Conservation (phyloP, 495 filamentous ascomycete genomes). For the Talaromyces liani region DNA sequence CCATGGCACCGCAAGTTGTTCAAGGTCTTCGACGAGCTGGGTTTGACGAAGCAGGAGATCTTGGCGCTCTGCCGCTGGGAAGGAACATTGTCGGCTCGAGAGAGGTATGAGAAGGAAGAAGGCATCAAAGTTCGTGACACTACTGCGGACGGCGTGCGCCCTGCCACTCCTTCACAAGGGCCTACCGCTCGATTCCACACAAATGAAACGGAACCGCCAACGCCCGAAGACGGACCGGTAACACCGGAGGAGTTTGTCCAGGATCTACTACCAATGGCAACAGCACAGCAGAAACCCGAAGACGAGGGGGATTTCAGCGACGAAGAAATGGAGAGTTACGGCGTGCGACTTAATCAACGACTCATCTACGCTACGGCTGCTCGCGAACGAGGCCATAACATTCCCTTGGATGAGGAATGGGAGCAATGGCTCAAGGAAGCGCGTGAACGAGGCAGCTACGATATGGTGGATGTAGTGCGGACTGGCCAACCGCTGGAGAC, state of each 20-base stretch:
- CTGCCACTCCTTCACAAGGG: conserved; percentile 23
- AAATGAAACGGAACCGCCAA: conserved; percentile 23
- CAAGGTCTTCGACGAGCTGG: conserved; percentile 69
- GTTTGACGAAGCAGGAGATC: conserved; percentile 72
- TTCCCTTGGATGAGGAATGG: conserved; percentile 70
- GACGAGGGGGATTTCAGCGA: conserved; percentile 57
- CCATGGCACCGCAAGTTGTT: conserved; percentile 76
- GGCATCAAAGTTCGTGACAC: conserved; percentile 69
- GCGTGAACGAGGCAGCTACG: conserved; percentile 51
- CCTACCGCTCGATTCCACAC: conserved; percentile 28
- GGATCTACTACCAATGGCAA: not conserved
- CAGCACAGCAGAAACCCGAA: conserved; percentile 18
- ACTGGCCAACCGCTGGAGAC: conserved; percentile 28
- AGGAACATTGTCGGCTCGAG: conserved; percentile 83
- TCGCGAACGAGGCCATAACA: conserved; percentile 53
- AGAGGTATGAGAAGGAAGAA: conserved; percentile 75
- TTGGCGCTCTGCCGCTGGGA: conserved; percentile 79
- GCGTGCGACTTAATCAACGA: conserved; percentile 62
- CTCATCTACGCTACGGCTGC: conserved; percentile 62
- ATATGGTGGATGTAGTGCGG: conserved; percentile 36
- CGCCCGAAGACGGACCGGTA: conserved; percentile 16
- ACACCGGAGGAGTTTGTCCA: not conserved
- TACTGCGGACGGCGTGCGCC: conserved; percentile 58
- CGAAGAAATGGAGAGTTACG: conserved; percentile 63
- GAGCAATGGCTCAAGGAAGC: conserved; percentile 83